Base-by-base conservation (phyloP, 2,329 filamentous ascomycete species). In the Aspergillus floridensis region DNA sequence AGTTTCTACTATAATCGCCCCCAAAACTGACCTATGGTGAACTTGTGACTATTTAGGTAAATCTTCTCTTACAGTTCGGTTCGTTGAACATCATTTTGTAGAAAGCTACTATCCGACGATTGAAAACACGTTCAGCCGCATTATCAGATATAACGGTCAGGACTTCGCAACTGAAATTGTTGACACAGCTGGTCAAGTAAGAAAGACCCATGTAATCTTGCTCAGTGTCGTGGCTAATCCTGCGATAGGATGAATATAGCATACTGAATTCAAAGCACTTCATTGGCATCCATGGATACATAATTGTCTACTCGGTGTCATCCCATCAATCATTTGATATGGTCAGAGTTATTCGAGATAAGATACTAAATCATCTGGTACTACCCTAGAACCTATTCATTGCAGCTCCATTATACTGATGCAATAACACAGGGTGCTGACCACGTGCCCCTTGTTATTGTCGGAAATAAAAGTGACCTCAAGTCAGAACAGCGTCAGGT, bases 51-150 rank as follows among this genome's bases (percentile, higher is more conserved):
- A 32, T 62, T 60, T 70, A 98, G 95, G 95, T 77, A 99, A 99
- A 83, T 97, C 92, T 22, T 98, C 93, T 57, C 87, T 99, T 66
- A 96, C 95, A 12, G 95, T 98, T 51, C 93, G 93, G 74, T 98
- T 95, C 73, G 93, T 97, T 73, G 95, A 99, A 75, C 92, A 92
- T 63, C 93, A 96, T 79, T 99, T 99, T 74, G 93, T 99, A 72
- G 95, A 99, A 77, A 96, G 91, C 77, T 99, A 99, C 80, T 99
- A 99, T 77, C 95, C 95, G 38, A 99, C 95, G 46, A 98, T 99
- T 72, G 95, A 99, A 78, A 99, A 98, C 77, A 98, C 93, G 2
- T 99, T 99, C 76, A 96, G 90, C 82, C 96, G 96, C 77, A 88
- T 92, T 67, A 96, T 99, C 76, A 90, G 91, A 70, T 89, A 90